Conservation (phyloP, 2,329 filamentous ascomycete genomes). For the Phyllosticta citriasiana region DNA sequence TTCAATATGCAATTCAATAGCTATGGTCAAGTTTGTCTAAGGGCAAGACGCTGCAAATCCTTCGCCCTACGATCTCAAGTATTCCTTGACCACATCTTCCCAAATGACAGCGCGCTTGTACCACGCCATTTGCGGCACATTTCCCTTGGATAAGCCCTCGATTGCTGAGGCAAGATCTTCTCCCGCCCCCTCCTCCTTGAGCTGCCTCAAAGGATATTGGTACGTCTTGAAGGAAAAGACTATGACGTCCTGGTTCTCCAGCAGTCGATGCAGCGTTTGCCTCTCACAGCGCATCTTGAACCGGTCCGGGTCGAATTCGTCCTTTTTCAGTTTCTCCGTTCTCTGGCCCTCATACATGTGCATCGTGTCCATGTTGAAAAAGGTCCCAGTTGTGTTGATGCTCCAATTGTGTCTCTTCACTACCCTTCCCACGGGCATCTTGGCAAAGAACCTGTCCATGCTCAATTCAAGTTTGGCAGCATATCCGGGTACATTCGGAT, state of each 20-base stretch:
- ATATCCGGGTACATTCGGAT: slow-evolving; percentile 47
- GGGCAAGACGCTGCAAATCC: slow-evolving; percentile 12
- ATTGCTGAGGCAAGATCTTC: slow-evolving; percentile 47
- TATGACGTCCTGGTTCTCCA: slow-evolving; percentile 27
- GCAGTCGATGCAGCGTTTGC: slow-evolving; percentile 52
- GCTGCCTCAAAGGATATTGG: slow-evolving; percentile 43
- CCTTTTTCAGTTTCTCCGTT: slow-evolving; percentile 13
- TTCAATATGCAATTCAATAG: too few relatives aligned
- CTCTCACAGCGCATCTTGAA: slow-evolving; percentile 45
- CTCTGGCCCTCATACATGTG: slow-evolving; percentile 33
- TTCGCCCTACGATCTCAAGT: slow-evolving; percentile 22
- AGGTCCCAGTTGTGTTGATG: slow-evolving; percentile 30
- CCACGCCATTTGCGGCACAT: slow-evolving; percentile 45
- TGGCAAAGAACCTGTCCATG: slow-evolving; percentile 54
- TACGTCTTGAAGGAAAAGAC: slow-evolving; percentile 54
- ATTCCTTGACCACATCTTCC: slow-evolving; percentile 45
- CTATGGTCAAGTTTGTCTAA: too few relatives aligned
- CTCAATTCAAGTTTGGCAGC: slow-evolving; percentile 43
- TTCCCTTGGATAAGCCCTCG: slow-evolving; percentile 48
- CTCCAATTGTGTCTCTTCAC: slow-evolving; percentile 49
- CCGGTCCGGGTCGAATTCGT: slow-evolving; percentile 3
- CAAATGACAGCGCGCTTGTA: slow-evolving; percentile 51
- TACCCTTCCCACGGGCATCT: slow-evolving; percentile 42
- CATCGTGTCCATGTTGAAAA: slow-evolving; percentile 33
- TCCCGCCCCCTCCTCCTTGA: slow-evolving; percentile 48